A percentile compares a stretch with the other conserved stretches of the same genome.
These are phyloP conservation scores for Penicillium pancosmium DNA, from an alignment of 495 filamentous ascomycete species.

Conservation along the genomic window DNA sequence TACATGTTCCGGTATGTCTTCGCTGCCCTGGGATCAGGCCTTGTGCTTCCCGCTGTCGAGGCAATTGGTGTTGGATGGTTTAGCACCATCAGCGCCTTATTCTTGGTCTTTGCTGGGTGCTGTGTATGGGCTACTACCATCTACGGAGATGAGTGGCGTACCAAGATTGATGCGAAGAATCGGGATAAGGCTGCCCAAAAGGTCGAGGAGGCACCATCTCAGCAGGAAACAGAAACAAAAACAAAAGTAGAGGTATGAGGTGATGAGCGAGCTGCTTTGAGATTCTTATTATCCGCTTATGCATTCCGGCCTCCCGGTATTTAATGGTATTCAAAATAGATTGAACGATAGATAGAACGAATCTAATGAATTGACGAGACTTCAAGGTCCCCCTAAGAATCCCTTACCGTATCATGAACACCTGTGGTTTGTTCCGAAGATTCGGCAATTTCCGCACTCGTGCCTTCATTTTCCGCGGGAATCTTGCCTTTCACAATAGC, in stretches of 20 bases:
- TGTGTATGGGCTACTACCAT: slow-evolving; percentile 51
- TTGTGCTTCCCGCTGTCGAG: slow-evolving; percentile 67
- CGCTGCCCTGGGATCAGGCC: slow-evolving; percentile 64
- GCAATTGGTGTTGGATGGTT: slow-evolving; percentile 71
- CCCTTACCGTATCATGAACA: background rate
- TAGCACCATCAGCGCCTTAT: slow-evolving; percentile 57
- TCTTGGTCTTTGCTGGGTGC: slow-evolving; percentile 52
- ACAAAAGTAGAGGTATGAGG: background rate
- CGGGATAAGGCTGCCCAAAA: slow-evolving; percentile 17
- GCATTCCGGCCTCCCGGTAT: background rate
- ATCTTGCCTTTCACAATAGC: slow-evolving; percentile 20
- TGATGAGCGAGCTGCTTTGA: background rate
- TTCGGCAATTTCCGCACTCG: background rate
- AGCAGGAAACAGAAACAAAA: background rate
- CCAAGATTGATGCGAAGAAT: slow-evolving; percentile 47
- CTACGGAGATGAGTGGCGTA: slow-evolving; percentile 59
- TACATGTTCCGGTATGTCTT: slow-evolving; percentile 73
- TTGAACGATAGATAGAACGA: background rate
- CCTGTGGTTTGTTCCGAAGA: background rate
- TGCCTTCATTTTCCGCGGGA: slow-evolving; percentile 1
- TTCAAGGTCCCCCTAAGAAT: too few relatives aligned
- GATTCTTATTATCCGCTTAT: too few relatives aligned
- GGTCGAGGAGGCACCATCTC: slow-evolving; percentile 1
- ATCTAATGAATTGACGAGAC: background rate
- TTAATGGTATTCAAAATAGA: background rate